Evolutionary conservation across 83 land plant species (phyloP).

Genomic region (Thuja plicata): DNA sequence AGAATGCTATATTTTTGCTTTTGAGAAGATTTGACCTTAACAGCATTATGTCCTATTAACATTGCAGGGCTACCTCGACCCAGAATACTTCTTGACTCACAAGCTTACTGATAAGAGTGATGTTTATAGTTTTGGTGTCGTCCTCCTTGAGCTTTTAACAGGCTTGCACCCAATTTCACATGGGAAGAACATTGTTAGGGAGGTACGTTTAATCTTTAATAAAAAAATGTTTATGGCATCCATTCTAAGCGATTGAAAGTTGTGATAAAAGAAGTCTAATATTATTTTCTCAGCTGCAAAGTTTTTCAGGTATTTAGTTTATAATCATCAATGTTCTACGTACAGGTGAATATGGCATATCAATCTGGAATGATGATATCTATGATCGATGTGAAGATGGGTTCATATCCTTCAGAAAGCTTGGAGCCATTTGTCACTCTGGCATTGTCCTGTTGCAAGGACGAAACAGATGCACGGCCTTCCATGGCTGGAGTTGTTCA

Average conservation of each 20-base stretch:
- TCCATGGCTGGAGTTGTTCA: constrained; percentile 66
- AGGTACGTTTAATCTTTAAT: constrained; percentile 17
- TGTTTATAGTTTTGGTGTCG: constrained; percentile 76
- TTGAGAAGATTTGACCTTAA: not conserved
- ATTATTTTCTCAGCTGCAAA: not conserved
- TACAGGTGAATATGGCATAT: constrained; percentile 57
- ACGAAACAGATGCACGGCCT: constrained; percentile 48
- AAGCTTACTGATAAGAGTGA: constrained; percentile 72
- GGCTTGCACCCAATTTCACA: constrained; percentile 65
- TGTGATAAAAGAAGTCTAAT: not conserved
- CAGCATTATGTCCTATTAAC: not conserved
- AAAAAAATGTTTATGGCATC: not conserved
- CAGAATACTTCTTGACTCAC: constrained; percentile 67
- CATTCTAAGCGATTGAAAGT: not conserved
- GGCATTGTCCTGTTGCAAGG: constrained; percentile 57
- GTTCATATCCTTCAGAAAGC: constrained; percentile 61
- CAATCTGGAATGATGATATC: constrained; percentile 44
- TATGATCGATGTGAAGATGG: constrained; percentile 47
- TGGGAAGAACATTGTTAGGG: constrained; percentile 68
- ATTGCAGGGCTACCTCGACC: constrained; percentile 72
- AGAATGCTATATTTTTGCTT: not conserved
- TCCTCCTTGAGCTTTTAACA: constrained; percentile 60
- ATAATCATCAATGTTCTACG: not conserved
- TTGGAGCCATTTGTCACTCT: constrained; percentile 51
- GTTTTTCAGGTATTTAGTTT: not conserved